phyloP scores from a whole-genome alignment of 116 monocot species.

The Papilionanthe hybrid region DNA sequence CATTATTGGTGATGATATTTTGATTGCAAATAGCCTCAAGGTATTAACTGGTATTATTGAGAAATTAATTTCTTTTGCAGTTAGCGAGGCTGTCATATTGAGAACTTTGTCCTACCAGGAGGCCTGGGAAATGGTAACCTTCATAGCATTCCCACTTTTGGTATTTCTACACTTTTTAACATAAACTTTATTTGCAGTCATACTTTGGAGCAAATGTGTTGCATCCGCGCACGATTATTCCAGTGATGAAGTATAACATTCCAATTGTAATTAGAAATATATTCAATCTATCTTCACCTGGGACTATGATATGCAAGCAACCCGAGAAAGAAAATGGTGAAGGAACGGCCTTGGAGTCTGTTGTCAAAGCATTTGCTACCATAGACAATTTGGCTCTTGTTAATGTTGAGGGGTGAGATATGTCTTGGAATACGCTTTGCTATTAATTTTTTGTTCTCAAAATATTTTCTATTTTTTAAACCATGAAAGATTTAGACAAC shows the following conservation, averaged over 20 bases:
- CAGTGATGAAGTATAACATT: slow-evolving; percentile 84
- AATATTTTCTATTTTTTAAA: not conserved
- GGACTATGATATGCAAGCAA: slow-evolving; percentile 78
- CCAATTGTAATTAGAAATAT: slow-evolving; percentile 88
- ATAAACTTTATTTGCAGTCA: slow-evolving; percentile 50
- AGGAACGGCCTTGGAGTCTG: slow-evolving; percentile 28
- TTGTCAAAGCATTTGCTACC: slow-evolving; percentile 93
- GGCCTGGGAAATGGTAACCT: slow-evolving; percentile 98
- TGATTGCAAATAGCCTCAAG: not conserved
- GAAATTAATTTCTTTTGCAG: slow-evolving; percentile 39
- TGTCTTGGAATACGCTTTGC: not conserved
- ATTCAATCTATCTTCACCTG: slow-evolving; percentile 81
- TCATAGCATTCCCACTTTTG: not conserved
- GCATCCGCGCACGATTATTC: slow-evolving; percentile 97
- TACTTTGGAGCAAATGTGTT: slow-evolving; percentile 99
- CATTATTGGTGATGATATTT: not conserved
- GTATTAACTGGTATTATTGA: slow-evolving; percentile 2
- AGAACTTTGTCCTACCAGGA: slow-evolving; percentile 90
- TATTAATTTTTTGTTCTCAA: not conserved
- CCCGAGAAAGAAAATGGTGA: slow-evolving; percentile 50
- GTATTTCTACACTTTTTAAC: not conserved
- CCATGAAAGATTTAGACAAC: not conserved
- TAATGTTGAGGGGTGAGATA: slow-evolving; percentile 89
- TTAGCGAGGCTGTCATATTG: slow-evolving; percentile 92
- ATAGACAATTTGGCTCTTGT: slow-evolving; percentile 92